Conservation (phyloP, 192 early-diverging fungal genomes). For the Mortierella antarctica region DNA sequence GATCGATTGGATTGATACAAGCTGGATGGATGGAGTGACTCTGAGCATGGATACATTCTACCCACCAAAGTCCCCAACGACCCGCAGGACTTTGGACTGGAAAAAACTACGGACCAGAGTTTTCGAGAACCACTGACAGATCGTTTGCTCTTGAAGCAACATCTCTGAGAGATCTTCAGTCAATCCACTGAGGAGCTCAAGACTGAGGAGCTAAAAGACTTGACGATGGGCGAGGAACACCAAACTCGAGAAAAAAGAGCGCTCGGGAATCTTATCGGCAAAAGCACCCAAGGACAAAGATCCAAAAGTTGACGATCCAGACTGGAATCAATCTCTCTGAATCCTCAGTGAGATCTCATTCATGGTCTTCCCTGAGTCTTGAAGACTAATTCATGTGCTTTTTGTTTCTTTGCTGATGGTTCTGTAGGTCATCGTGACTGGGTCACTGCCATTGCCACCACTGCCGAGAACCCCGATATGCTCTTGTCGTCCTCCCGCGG, state of each 20-base stretch:
- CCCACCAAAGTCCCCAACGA: neutral
- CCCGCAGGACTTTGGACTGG: neutral
- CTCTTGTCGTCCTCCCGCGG: conserved; percentile 97
- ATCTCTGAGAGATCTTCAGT: too few relatives aligned
- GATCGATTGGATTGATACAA: neutral
- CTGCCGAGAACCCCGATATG: conserved; percentile 95
- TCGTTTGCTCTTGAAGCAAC: neutral
- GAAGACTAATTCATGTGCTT: neutral
- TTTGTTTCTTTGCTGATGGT: neutral
- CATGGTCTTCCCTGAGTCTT: neutral
- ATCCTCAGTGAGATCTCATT: neutral
- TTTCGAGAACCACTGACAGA: neutral
- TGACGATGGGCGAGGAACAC: neutral
- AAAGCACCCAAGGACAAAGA: neutral
- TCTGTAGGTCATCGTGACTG: conserved; percentile 81
- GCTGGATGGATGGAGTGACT: neutral
- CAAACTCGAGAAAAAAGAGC: neutral
- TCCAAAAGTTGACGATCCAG: neutral
- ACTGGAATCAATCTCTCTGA: neutral
- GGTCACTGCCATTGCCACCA: conserved; percentile 98
- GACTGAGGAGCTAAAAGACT: too few relatives aligned
- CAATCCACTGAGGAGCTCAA: too few relatives aligned
- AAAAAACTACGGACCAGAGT: neutral
- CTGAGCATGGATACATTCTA: neutral
- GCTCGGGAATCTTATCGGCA: neutral